These are phyloP conservation scores for Penicillium sp. DNA, from an alignment of 2,329 filamentous ascomycete species.

Conservation along the genomic window DNA sequence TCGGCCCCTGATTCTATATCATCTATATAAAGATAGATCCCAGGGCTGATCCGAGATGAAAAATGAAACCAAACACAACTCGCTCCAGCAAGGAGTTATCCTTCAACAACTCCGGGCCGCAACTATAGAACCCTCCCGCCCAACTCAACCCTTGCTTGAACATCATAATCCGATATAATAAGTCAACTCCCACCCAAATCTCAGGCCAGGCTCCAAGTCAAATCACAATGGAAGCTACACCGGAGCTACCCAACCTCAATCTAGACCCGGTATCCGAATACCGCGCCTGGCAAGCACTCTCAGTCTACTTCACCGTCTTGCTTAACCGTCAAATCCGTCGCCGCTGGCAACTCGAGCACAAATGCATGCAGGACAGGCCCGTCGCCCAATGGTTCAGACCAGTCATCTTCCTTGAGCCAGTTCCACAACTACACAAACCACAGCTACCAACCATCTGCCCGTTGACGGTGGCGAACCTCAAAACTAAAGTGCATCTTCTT, in stretches of 20 bases:
- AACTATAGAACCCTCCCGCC: not conserved
- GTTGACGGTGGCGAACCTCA: not conserved
- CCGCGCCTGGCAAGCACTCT: slow-evolving; percentile 21
- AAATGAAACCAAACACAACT: not conserved
- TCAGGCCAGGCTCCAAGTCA: not conserved
- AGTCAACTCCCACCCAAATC: not conserved
- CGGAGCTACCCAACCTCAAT: not conserved
- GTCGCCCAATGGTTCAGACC: slow-evolving; percentile 15
- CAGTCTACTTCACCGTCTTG: slow-evolving; percentile 17
- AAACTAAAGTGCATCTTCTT: slow-evolving; percentile 11
- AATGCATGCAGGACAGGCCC: slow-evolving; percentile 15
- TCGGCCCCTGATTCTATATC: not conserved
- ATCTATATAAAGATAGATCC: not conserved
- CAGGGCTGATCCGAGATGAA: not conserved
- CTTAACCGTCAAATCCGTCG: slow-evolving; percentile 23
- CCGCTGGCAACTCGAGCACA: slow-evolving; percentile 21
- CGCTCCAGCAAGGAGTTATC: not conserved
- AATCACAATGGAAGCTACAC: not conserved
- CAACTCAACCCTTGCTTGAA: not conserved
- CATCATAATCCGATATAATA: not conserved
- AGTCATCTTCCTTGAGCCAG: slow-evolving; percentile 17
- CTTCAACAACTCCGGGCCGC: no score
- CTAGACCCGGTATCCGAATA: slow-evolving; percentile 22
- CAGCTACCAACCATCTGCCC: not conserved
- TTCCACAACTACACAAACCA: slow-evolving; percentile 15